Percentiles rank a stretch among this genome's conserved stretches.
Evolutionary conservation across 225 moss, liverwort and hornwort genomes (phyloP).

Genomic region (Physcomitrellopsis africana): DNA sequence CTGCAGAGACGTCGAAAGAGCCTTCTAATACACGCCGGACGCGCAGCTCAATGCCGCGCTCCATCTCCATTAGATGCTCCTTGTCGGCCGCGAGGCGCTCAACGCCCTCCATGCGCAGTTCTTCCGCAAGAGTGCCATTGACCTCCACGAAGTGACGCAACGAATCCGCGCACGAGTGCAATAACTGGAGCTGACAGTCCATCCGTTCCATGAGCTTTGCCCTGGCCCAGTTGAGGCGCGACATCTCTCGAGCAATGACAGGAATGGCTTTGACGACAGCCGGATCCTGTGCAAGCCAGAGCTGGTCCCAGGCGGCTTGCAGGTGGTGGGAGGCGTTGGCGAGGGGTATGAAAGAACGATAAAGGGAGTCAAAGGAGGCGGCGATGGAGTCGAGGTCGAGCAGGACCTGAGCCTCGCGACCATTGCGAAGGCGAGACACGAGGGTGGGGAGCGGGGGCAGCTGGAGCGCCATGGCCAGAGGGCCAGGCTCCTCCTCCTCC

Average conservation of each 20-base stretch:
- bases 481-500: conserved; percentile 6
- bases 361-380: conserved; percentile 35
- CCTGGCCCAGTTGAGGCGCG: conserved; percentile 45
- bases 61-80: conserved; percentile 42
- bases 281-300: conserved; percentile 51
- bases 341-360: conserved; percentile 34
- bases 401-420: conserved; percentile 46
- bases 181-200: conserved; percentile 39
- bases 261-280: conserved; percentile 44
- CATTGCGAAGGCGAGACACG: conserved; percentile 39
- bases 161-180: conserved; percentile 27
- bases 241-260: conserved; percentile 42
- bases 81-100: conserved; percentile 49
- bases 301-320: conserved; percentile 42
- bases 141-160: conserved; percentile 46
- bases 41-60: conserved; percentile 42
- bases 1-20: conserved; percentile 13
- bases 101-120: conserved; percentile 50
- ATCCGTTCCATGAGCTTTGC: conserved; percentile 36
- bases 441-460: conserved; percentile 26
- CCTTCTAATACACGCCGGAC: conserved; percentile 30
- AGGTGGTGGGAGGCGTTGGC: conserved; percentile 42
- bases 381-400: conserved; percentile 34
- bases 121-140: conserved; percentile 46
- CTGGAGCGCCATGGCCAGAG: conserved; percentile 19